Evolutionary conservation across 495 filamentous ascomycete species (phyloP).

Genomic region (Schizothecium vesticola): DNA sequence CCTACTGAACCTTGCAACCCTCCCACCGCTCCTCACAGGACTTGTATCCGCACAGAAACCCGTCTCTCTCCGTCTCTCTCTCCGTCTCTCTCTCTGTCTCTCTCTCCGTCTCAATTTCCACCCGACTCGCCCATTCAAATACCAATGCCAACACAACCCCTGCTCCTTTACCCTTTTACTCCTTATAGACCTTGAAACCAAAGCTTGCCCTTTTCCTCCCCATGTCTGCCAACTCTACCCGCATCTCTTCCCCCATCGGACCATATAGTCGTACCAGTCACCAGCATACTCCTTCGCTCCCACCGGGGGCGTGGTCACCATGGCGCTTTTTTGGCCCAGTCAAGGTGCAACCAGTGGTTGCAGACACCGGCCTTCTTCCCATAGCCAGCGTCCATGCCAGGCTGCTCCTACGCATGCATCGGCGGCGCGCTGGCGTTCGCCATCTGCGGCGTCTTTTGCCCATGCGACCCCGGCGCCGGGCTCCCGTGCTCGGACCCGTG

Average conservation of each 20-base stretch:
- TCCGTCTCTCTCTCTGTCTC: background rate
- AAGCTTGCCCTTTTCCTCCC: background rate
- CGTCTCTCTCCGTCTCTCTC: background rate
- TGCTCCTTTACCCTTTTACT: background rate
- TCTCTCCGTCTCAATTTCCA: too few species aligned
- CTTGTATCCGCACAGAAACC: background rate
- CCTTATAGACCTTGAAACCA: background rate
- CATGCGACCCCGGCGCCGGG: conserved; percentile 19
- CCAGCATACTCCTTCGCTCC: background rate
- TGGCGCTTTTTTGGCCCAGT: background rate
- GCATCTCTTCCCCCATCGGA: background rate
- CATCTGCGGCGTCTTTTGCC: conserved; percentile 24
- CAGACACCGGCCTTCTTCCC: background rate
- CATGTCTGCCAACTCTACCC: background rate
- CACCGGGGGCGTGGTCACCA: too few species aligned
- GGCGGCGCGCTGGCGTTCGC: conserved; percentile 8
- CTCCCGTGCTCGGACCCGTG: conserved; percentile 22
- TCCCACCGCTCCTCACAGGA: background rate
- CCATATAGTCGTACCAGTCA: background rate
- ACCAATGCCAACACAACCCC: background rate
- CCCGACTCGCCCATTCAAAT: background rate
- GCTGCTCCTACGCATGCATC: conserved; percentile 3
- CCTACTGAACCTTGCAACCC: background rate
- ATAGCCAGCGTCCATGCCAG: background rate
- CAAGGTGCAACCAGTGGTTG: background rate